Percentiles rank a stretch among this genome's conserved stretches.
phyloP scores from a whole-genome alignment of 2,329 filamentous ascomycete genomes.

The Lachnellula subtilissima region DNA sequence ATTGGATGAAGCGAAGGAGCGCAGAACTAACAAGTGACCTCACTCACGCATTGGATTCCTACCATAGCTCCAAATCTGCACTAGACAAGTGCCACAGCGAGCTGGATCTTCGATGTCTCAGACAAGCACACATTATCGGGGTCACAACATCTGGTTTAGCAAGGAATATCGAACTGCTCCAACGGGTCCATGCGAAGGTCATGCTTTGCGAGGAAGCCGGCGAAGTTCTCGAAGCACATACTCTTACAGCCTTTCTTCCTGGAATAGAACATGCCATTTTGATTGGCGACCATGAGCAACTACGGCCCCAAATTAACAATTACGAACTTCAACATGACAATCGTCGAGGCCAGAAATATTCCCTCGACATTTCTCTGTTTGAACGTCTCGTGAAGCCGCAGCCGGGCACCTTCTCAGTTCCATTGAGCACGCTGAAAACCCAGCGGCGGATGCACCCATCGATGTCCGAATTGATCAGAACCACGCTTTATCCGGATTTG shows the following conservation, averaged over 20 bases:
- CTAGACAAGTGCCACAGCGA: constrained; percentile 20
- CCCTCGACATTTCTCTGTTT: constrained; percentile 47
- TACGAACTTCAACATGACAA: constrained; percentile 17
- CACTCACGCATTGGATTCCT: constrained; percentile 16
- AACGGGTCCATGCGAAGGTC: constrained; percentile 36
- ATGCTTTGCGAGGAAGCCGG: constrained; percentile 41
- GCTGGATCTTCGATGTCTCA: constrained; percentile 20
- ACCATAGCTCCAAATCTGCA: constrained; percentile 15
- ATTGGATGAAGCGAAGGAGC: constrained; percentile 17
- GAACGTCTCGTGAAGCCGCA: constrained; percentile 41
- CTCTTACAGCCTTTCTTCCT: constrained; percentile 36
- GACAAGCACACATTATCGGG: constrained; percentile 44
- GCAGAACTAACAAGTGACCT: constrained; percentile 18
- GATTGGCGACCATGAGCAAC: constrained; percentile 40
- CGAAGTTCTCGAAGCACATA: constrained; percentile 30
- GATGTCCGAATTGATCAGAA: constrained; percentile 54
- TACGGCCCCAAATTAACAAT: constrained; percentile 34
- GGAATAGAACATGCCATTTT: constrained; percentile 35
- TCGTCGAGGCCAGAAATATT: constrained; percentile 31
- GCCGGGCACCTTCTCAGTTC: constrained; percentile 19
- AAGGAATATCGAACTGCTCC: constrained; percentile 39
- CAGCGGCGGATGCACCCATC: constrained; percentile 63
- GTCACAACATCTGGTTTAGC: constrained; percentile 49
- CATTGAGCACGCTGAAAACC: constrained; percentile 42
- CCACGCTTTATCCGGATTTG: constrained; percentile 52